These are phyloP conservation scores for Graphium sp. DNA, from an alignment of 2,329 filamentous ascomycete species.

Conservation along the genomic window DNA sequence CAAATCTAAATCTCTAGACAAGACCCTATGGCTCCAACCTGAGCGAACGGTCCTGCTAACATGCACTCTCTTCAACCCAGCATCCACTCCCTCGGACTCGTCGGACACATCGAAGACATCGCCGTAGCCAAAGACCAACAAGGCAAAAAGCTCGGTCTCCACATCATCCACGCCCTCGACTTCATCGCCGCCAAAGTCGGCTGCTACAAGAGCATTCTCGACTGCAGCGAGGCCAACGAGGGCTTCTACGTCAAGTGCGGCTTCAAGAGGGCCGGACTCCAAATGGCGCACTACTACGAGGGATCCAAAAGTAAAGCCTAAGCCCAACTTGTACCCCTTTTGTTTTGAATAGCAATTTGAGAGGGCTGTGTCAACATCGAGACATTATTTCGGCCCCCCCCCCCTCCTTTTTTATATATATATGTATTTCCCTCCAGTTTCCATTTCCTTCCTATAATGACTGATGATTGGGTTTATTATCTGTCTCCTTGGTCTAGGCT, in stretches of 20 bases:
- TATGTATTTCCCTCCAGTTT: too few species aligned
- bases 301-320: constrained; percentile 27
- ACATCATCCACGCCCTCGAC: constrained; percentile 88
- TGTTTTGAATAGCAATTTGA: not conserved
- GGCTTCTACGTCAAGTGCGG: constrained; percentile 98
- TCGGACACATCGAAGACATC: constrained; percentile 97
- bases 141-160: constrained; percentile 86
- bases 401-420: too few species aligned
- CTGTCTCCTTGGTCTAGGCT: too few species aligned
- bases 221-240: constrained; percentile 91
- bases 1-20: not conserved
- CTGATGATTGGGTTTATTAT: too few species aligned
- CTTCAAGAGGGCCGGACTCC: constrained; percentile 76
- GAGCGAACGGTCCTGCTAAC: too few species aligned
- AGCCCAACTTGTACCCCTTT: not conserved
- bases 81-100: constrained; percentile 65
- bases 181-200: constrained; percentile 74
- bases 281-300: constrained; percentile 96
- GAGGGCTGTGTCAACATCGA: too few species aligned
- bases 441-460: too few species aligned
- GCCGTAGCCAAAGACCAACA: constrained; percentile 90
- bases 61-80: constrained; percentile 18
- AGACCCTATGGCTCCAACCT: not conserved
- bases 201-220: constrained; percentile 94
- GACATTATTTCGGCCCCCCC: too few species aligned